Base-by-base conservation (phyloP, 495 filamentous ascomycete genomes). In the Tricharina praecox region DNA sequence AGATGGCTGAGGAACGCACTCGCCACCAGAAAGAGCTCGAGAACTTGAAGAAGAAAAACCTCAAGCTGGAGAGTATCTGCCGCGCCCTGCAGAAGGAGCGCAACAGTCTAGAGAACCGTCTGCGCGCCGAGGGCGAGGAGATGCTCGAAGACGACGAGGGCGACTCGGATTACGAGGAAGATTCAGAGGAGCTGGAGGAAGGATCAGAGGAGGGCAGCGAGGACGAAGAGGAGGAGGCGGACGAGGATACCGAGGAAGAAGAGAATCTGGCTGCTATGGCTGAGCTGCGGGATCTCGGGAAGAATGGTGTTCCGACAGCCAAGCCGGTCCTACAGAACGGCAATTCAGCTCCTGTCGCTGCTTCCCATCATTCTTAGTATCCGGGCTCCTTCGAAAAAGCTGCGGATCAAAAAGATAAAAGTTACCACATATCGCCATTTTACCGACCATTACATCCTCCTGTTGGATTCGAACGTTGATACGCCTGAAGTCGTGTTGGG, bases 1-100 rank as follows among this genome's bases (percentile, higher is more conserved):
- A 93, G 65, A 95, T 97, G 92, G 90, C 90, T 5, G 90, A 96
- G 63, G 92, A 96, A 58, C 78, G 90, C 9, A 86, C 81, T 20
- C 74, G 80, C 50, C 75, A 79, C 53, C 74, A 88, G 48, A 76
- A 79, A 51, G 87, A 93, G 51, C 66, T 90, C 23, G 81, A 90
- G 47, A 73, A 76, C 23, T 73, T 82, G 52, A 79, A 79, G 53
- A 86, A 86, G 66, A 92, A 93, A 68, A 84, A 86, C 56, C 79
- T 82, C 45, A 90, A 93, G 58, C 76, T 97, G 30, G 87, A 90
- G 63, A 83, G 81, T 59, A 79, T 96, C 49, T 61, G 58, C 28
- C 53, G 58, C 8, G 58, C 58, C n/a, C 45, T 61, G 9, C 58
- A 61, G 33, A 49, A 52, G 9, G 58, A 61, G 36, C 53, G 58